Evolutionary conservation across 2,329 filamentous ascomycete species (phyloP).

Genomic region (Ophiostoma tasmaniense): DNA sequence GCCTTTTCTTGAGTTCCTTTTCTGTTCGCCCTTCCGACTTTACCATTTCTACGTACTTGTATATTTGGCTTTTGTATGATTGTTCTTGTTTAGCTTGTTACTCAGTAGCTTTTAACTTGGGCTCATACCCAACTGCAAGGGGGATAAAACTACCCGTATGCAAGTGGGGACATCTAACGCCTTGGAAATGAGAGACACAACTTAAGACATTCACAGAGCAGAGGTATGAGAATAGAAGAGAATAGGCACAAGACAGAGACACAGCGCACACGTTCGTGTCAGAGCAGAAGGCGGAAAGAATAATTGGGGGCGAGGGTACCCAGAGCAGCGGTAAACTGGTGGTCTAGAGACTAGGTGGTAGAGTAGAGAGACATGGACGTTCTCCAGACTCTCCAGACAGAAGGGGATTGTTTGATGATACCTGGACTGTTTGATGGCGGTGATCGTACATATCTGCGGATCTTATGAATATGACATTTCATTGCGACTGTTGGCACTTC

Average conservation of each 20-base stretch:
- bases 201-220: not conserved
- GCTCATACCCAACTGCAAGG: not conserved
- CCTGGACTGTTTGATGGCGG: not conserved
- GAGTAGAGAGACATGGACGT: not conserved
- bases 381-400: too few species aligned
- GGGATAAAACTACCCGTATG: slow-evolving; percentile 3
- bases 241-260: not conserved
- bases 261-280: not conserved
- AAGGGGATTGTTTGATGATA: not conserved
- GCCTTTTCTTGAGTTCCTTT: too few species aligned
- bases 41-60: too few species aligned
- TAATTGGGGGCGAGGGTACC: not conserved
- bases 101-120: not conserved
- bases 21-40: too few species aligned
- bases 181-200: slow-evolving; percentile 5
- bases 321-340: not conserved
- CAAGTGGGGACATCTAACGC: slow-evolving; percentile 7
- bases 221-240: not conserved
- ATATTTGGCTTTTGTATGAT: not conserved
- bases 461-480: not conserved
- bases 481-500: not conserved
- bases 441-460: not conserved
- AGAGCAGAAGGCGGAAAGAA: not conserved
- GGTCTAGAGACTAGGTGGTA: not conserved
- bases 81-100: not conserved